Conservation (phyloP, 2,329 filamentous ascomycete genomes). For the Penicillium corylophilum region DNA sequence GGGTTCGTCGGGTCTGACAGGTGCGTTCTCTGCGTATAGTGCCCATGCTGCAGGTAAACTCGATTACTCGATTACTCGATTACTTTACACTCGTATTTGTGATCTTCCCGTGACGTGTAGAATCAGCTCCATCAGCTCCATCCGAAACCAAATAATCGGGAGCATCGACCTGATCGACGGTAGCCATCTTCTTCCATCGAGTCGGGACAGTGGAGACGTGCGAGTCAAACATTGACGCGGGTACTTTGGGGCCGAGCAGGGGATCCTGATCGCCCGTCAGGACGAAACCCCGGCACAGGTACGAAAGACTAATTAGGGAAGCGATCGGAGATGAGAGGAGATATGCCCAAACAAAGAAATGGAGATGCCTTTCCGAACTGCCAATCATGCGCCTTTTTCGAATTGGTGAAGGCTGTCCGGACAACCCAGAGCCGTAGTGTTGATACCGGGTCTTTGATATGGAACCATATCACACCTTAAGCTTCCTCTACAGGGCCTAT, state of each 20-base stretch:
- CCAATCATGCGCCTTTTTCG: not conserved
- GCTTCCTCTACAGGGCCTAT: slow-evolving; percentile 9
- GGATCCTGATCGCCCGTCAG: slow-evolving; percentile 7
- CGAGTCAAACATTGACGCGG: not conserved
- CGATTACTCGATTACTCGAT: not conserved
- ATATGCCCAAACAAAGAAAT: not conserved
- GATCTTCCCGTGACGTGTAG: slow-evolving; percentile 4
- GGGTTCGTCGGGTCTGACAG: slow-evolving; percentile 25
- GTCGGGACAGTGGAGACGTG: slow-evolving; percentile 12
- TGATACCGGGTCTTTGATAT: not conserved
- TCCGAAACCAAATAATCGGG: not conserved
- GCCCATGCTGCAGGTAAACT: slow-evolving; percentile 18
- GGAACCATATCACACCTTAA: slow-evolving; percentile 9
- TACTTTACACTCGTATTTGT: not conserved
- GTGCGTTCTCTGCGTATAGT: slow-evolving; percentile 10
- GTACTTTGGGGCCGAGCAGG: not conserved
- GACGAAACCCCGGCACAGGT: slow-evolving; percentile 1
- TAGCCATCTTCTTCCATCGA: slow-evolving; percentile 8
- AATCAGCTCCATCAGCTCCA: not conserved
- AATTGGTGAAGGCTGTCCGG: not conserved
- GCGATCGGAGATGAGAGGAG: not conserved
- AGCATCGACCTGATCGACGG: slow-evolving; percentile 11
- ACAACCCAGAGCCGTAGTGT: not conserved
- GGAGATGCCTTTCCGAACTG: not conserved
- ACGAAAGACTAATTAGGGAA: not conserved